Base-by-base conservation (phyloP, 768 basidiomycete genomes). In the Pleurotus djamor region DNA sequence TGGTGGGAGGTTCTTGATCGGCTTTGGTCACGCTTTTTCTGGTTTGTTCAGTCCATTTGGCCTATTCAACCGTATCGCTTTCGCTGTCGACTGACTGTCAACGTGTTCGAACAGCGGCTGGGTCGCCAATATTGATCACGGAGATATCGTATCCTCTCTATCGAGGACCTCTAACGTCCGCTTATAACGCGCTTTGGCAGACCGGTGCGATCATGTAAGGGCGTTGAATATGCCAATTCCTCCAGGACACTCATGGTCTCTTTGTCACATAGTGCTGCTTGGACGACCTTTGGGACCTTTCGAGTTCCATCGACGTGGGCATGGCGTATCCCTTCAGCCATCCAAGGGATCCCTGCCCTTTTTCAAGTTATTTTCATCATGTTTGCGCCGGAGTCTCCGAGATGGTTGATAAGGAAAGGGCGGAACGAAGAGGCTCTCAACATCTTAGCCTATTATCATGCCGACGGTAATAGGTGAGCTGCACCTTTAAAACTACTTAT, bases 121-220 rank as follows among this genome's bases (percentile, higher is more conserved):
- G 87, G 41, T 87, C 89, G 10, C 89, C 90, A 3, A 76, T 91
- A 67, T 68, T 92, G 62, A 84, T 91, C 57, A 86, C 88, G 32
- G 91, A 92, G 72, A 70, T 92, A 6, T 79, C 89, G 1, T 91
- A 86, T 69, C 90, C 90, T 3, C 76, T 80, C 21, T 87, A 93
- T 67, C 87, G 90, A 50, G 85, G 86, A 6, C 85, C 83, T 51
- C 69, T 89, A 43, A 91, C 86, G 14, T 83, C 87, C 0, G 72
- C 84, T 62, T 89, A 87, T 72, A 89, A 90, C 74, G 82, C 85
- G 7, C 80, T 89, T 59, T 90, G 89, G 88, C 87, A 87, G 69
- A 79, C 83, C 43, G 89, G 88, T 58, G 74, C 85, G 61, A 88
- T 90, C 69, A 69, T 90, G 84, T 84, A 63, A 50, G 83, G 43